Base-by-base conservation (phyloP, 805 yeast species). In the Blastobotrys robertii region DNA sequence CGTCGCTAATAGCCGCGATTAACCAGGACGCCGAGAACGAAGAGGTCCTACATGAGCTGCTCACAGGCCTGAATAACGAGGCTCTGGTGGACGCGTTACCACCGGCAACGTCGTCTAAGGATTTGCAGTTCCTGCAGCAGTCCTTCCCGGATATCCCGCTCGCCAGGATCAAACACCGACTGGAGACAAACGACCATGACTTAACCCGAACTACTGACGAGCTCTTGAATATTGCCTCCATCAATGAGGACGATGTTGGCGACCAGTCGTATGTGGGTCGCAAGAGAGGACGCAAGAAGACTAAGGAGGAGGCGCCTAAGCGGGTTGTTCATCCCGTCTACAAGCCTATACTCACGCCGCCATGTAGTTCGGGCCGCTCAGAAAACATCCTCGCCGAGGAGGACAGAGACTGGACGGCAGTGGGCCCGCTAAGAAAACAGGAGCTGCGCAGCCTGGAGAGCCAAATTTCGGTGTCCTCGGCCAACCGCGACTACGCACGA, bases 71-170 rank as follows among this genome's bases (percentile, higher is more conserved):
- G 30, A 37, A 41, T 22, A 10, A 12, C 4, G 47, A 44, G 37
- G 37, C 47, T 16, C 13, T 34, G 15, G 37, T 33, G 13, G 29
- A 25, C 13, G 19, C 34, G 19, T 13, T 10, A 8, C 16, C 29
- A 14, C 45, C 16, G 15, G 16, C 37, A 38, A 19, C 25, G 25
- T 19, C 25, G 25, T 19, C 25, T 6, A 19, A 19, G 30, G 32
- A 40, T 10, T 11, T 46, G 11, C 29, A 15, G 15, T 47, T 47
- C 38, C 44, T 51, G 19, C 29, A 29, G 22, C 45, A 50, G 43
- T 49, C 49, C 15, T 51, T 51, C 41, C 55, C 55, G 8, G 38
- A 41, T 9, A 33, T 48, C 14, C 41, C 53, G 7, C 11, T 16
- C 11, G 39, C 44, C 3, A n/a, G 30, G 1, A 19, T 51, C 8